These are phyloP conservation scores for Spencermartinsiella europaea DNA, from an alignment of 805 yeast species.

Conservation along the genomic window DNA sequence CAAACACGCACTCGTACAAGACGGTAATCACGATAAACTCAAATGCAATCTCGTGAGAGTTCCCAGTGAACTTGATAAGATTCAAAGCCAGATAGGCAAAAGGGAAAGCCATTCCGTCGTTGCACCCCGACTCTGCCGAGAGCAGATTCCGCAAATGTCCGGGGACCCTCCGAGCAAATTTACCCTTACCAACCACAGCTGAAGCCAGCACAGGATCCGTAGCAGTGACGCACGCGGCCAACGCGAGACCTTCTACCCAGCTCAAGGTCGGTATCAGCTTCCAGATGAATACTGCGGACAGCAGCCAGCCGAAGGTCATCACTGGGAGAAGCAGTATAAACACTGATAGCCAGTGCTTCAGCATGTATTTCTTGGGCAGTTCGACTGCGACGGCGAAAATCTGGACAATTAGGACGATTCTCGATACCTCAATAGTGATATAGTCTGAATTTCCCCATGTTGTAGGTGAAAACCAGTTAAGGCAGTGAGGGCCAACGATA, in stretches of 20 bases:
- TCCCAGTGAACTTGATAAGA: slow-evolving; percentile 58
- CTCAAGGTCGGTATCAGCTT: slow-evolving; percentile 64
- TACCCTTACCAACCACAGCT: slow-evolving; percentile 92
- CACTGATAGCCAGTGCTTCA: slow-evolving; percentile 76
- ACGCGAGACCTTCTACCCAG: slow-evolving; percentile 65
- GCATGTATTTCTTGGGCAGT: slow-evolving; percentile 83
- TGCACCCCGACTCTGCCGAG: slow-evolving; percentile 84
- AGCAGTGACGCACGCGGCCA: slow-evolving; percentile 88
- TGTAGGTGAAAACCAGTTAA: slow-evolving; percentile 77
- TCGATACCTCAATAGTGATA: slow-evolving; percentile 75
- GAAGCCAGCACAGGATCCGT: slow-evolving; percentile 95
- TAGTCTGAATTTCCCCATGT: slow-evolving; percentile 82
- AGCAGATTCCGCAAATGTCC: slow-evolving; percentile 84
- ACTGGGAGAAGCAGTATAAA: slow-evolving; percentile 71
- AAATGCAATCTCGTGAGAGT: slow-evolving; percentile 63
- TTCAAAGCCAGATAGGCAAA: slow-evolving; percentile 68
- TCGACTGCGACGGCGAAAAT: slow-evolving; percentile 94
- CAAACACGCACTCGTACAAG: slow-evolving; percentile 77
- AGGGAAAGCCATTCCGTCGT: slow-evolving; percentile 96
- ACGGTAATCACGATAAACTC: slow-evolving; percentile 77
- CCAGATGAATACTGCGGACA: slow-evolving; percentile 77
- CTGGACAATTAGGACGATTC: slow-evolving; percentile 80
- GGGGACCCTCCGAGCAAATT: slow-evolving; percentile 84
- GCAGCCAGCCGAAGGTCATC: slow-evolving; percentile 87
- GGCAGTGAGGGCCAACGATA: slow-evolving; percentile 82